Conservation (phyloP, 78 protist species). For the Chrysochromulina parva region DNA sequence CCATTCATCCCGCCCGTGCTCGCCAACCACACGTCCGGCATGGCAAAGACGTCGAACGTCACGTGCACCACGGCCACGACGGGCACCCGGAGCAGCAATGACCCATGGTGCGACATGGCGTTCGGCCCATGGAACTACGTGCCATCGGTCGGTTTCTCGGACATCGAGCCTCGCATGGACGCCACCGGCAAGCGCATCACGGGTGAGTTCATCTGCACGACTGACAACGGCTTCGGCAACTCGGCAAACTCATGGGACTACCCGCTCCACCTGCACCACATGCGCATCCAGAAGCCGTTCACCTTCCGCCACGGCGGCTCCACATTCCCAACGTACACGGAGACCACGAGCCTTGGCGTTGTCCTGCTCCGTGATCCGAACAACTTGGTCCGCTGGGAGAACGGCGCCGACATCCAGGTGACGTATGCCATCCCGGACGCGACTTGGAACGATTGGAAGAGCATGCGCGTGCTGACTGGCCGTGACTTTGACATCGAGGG, state of each 20-base stretch:
- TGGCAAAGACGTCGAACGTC: too few relatives aligned
- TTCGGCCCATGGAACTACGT: background rate
- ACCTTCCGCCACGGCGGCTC: background rate
- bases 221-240: background rate
- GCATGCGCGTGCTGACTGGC: background rate
- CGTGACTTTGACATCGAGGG: background rate
- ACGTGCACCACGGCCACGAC: too few relatives aligned
- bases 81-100: too few relatives aligned
- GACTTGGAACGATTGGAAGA: background rate
- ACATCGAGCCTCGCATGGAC: background rate
- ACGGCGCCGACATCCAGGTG: background rate
- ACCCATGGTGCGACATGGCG: background rate
- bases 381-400: background rate
- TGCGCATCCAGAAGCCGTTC: background rate
- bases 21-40: too few relatives aligned
- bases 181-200: background rate
- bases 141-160: background rate
- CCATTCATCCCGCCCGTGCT: background rate
- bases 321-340: background rate
- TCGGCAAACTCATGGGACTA: background rate
- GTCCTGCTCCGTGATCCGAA: background rate
- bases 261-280: background rate
- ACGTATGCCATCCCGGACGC: background rate
- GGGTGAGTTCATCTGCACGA: background rate
- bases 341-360: background rate